phyloP scores from a whole-genome alignment of 345 rosid species.

The Excoecaria agallocha region DNA sequence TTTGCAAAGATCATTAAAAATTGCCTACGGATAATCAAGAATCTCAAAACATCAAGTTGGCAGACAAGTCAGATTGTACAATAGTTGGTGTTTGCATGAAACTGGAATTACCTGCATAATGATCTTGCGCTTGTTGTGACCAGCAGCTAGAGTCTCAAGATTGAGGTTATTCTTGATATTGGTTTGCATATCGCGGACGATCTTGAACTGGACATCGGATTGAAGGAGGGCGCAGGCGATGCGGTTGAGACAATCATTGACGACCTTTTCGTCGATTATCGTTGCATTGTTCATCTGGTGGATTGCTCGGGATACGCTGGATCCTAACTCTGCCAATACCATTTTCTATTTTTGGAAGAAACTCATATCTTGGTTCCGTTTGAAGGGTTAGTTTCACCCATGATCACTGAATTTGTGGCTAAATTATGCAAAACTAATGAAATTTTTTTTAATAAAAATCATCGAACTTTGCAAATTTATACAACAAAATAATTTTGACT shows the following conservation, averaged over 20 bases:
- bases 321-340: constrained; percentile 43
- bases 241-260: constrained; percentile 83
- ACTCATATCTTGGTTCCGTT: background rate
- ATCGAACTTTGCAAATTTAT: no score
- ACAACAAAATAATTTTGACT: no score
- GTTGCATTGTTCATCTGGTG: constrained; percentile 97
- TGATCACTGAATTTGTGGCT: no score
- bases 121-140: constrained; percentile 87
- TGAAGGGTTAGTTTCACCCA: no score
- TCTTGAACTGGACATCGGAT: constrained; percentile 88
- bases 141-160: constrained; percentile 88
- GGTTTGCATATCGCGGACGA: constrained; percentile 82
- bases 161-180: constrained; percentile 87
- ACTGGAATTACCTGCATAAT: constrained; percentile 57
- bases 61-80: background rate
- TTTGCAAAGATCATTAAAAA: constrained; percentile 82
- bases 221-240: constrained; percentile 84
- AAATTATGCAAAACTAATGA: no score
- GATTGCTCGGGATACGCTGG: constrained; percentile 85
- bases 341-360: constrained; percentile 3
- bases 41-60: background rate
- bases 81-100: background rate
- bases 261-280: constrained; percentile 76
- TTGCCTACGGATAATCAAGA: constrained; percentile 44
- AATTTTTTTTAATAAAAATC: no score